Percentiles rank a stretch among this genome's conserved stretches.
phyloP scores from a whole-genome alignment of 345 rosid genomes.

The Sonneratia alba region DNA sequence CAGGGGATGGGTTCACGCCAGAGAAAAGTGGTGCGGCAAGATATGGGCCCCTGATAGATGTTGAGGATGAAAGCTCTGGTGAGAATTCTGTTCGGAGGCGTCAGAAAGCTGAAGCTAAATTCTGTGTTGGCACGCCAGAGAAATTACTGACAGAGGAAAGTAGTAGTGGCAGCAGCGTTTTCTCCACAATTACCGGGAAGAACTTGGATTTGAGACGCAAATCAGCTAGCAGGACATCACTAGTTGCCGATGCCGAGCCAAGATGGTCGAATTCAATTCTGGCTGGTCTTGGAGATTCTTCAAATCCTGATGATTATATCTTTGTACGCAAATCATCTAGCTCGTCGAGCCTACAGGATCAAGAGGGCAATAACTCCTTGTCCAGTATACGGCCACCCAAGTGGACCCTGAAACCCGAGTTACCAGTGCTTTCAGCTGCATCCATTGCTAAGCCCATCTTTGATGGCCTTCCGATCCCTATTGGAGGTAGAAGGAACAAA shows the following conservation, averaged over 20 bases:
- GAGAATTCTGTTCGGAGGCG: conserved; percentile 36
- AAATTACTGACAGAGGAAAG: conserved; percentile 44
- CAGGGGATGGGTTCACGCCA: conserved; percentile 11
- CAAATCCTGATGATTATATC: conserved; percentile 19
- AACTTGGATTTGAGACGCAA: conserved; percentile 48
- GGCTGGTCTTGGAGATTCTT: conserved; percentile 22
- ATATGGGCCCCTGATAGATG: conserved; percentile 23
- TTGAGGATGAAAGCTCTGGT: conserved; percentile 17
- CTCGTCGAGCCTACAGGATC: conserved; percentile 42
- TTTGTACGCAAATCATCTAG: conserved; percentile 50
- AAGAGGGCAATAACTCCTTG: conserved; percentile 23
- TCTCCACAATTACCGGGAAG: conserved; percentile 36
- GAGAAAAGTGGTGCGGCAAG: conserved; percentile 19
- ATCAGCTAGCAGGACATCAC: conserved; percentile 34
- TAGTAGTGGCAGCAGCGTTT: conserved; percentile 25
- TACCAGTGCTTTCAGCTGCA: conserved; percentile 37
- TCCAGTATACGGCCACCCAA: conserved; percentile 22
- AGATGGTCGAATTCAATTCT: conserved; percentile 24
- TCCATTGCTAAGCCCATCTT: conserved; percentile 42
- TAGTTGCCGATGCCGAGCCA: conserved; percentile 27
- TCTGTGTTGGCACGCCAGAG: conserved; percentile 24
- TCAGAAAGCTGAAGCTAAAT: conserved; percentile 42
- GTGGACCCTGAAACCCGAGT: conserved; percentile 46
- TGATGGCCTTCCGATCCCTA: conserved; percentile 48
- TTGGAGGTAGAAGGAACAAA: conserved; percentile 38